phyloP scores from a whole-genome alignment of 805 yeast genomes.

The Candida pseudofarinosa region DNA sequence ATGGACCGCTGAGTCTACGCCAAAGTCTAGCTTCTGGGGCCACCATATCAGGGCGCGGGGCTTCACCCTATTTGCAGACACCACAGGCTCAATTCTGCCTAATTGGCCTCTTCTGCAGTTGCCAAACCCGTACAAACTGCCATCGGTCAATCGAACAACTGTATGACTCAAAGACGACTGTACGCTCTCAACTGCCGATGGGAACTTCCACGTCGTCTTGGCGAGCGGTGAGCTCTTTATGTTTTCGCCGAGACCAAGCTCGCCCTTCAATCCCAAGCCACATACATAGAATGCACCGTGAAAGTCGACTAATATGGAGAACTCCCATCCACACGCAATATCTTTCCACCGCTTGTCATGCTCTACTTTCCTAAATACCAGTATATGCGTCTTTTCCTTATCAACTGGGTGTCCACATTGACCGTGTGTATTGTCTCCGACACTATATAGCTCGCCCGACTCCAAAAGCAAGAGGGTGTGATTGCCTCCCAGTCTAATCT shows the following conservation, averaged over 20 bases:
- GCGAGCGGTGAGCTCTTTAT: conserved; percentile 7
- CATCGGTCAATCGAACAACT: conserved; percentile 34
- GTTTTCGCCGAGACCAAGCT: conserved; percentile 50
- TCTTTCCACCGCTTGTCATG: conserved; percentile 35
- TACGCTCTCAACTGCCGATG: conserved; percentile 8
- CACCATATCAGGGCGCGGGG: conserved; percentile 16
- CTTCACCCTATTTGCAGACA: conserved; percentile 6
- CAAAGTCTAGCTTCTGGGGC: conserved; percentile 19
- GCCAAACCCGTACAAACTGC: conserved; percentile 64
- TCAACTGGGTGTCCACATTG: conserved; percentile 42
- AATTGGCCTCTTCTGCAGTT: conserved; percentile 60
- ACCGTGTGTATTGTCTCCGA: conserved; percentile 58
- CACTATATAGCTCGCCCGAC: conserved; percentile 49
- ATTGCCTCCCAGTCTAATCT: conserved; percentile 78
- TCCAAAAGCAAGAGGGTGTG: conserved; percentile 63
- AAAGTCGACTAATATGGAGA: conserved; percentile 46
- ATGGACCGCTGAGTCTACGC: conserved; percentile 1
- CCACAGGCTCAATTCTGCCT: conserved; percentile 11
- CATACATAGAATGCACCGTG: conserved; percentile 42
- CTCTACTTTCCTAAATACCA: conserved; percentile 12
- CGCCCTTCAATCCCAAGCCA: conserved; percentile 73
- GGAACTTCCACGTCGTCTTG: conserved; percentile 4
- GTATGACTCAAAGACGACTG: conserved; percentile 46
- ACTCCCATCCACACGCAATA: conserved; percentile 80
- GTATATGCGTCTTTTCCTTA: conserved; percentile 4